phyloP scores from a whole-genome alignment of 2,329 filamentous ascomycete species.

The Aspergillus felis region DNA sequence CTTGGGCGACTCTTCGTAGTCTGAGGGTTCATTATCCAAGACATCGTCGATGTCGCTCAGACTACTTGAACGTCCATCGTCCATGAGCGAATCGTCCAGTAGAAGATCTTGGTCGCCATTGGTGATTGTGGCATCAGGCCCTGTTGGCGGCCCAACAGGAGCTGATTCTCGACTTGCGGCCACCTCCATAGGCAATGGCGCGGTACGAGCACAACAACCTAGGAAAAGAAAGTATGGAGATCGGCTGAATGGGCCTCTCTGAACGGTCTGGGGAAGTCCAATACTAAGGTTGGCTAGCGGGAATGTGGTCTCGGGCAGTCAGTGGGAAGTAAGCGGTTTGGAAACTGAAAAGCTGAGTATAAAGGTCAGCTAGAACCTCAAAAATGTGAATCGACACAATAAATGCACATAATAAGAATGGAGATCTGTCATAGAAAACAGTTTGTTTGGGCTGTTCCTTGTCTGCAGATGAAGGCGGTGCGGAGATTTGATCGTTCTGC shows the following conservation, averaged over 20 bases:
- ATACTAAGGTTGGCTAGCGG: not conserved
- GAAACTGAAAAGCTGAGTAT: slow-evolving; percentile 18
- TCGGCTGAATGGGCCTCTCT: not conserved
- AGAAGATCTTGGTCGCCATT: slow-evolving; percentile 35
- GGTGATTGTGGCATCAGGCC: slow-evolving; percentile 29
- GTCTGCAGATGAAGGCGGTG: slow-evolving; percentile 31
- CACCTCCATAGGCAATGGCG: slow-evolving; percentile 34
- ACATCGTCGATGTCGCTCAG: slow-evolving; percentile 89
- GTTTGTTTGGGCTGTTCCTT: not conserved
- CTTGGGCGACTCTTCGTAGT: slow-evolving; percentile 47
- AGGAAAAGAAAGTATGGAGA: slow-evolving; percentile 2
- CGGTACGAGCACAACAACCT: slow-evolving; percentile 3
- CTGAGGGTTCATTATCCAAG: slow-evolving; percentile 58
- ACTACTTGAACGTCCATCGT: slow-evolving; percentile 79
- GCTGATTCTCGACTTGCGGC: slow-evolving; percentile 34
- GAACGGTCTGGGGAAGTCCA: not conserved
- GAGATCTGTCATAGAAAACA: slow-evolving; percentile 7
- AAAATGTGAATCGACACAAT: not conserved
- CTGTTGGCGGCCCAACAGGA: slow-evolving; percentile 32
- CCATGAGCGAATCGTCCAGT: slow-evolving; percentile 44
- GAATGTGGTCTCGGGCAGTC: slow-evolving; percentile 17
- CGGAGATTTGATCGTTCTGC: slow-evolving; percentile 36
- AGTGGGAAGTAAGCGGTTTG: slow-evolving; percentile 5
- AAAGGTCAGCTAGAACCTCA: slow-evolving; percentile 17
- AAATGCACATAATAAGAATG: slow-evolving; percentile 9